Conservation (phyloP, 2,329 filamentous ascomycete species). For the Meredithiella fracta region DNA sequence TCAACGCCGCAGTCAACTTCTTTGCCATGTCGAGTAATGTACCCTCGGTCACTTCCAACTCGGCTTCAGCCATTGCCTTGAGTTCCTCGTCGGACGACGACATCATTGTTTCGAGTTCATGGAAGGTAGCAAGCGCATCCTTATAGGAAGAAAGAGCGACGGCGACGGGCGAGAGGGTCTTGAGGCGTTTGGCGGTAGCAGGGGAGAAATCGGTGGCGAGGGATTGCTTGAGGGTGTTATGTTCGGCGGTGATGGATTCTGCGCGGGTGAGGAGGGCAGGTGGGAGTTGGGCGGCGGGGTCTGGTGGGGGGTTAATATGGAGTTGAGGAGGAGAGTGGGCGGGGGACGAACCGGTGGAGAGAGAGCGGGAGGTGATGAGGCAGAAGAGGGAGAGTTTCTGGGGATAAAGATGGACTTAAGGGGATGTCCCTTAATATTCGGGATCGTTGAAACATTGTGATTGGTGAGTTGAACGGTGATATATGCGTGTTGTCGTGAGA, state of each 20-base stretch:
- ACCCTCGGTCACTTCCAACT: slow-evolving; percentile 50
- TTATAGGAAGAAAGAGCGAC: slow-evolving; percentile 44
- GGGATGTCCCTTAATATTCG: no score
- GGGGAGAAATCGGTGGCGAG: slow-evolving; percentile 40
- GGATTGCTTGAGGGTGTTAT: slow-evolving; percentile 34
- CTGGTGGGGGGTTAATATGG: not conserved
- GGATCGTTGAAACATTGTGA: not conserved
- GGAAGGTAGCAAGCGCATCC: slow-evolving; percentile 32
- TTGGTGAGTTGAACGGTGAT: not conserved
- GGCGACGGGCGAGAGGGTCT: slow-evolving; percentile 43
- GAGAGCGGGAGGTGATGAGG: not conserved
- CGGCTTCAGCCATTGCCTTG: slow-evolving; percentile 61
- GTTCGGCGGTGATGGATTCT: slow-evolving; percentile 38
- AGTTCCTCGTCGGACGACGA: slow-evolving; percentile 49
- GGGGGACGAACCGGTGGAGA: not conserved
- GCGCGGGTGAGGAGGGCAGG: slow-evolving; percentile 44
- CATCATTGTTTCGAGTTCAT: slow-evolving; percentile 37
- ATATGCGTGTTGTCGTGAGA: not conserved
- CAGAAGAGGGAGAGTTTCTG: not conserved
- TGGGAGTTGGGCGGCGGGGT: slow-evolving; percentile 25
- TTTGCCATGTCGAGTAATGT: slow-evolving; percentile 47
- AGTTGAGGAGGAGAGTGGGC: not conserved
- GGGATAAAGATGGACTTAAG: no score
- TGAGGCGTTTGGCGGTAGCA: slow-evolving; percentile 40
- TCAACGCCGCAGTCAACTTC: slow-evolving; percentile 58